Base-by-base conservation (phyloP, 345 rosid species). In the Brassica incana region DNA sequence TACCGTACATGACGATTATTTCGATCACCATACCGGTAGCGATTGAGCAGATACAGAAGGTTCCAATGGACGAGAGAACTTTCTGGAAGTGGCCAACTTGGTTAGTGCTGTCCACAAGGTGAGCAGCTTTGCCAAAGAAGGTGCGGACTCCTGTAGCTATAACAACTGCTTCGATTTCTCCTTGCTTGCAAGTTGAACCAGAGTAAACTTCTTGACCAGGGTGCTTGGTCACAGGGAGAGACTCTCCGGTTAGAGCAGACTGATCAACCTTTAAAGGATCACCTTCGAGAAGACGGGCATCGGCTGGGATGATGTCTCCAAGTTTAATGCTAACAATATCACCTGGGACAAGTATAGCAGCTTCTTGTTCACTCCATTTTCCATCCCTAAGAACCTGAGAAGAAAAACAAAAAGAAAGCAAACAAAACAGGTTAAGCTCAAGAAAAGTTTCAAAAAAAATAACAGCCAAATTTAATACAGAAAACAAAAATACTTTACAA, bases 381-480 rank as follows among this genome's bases (percentile, higher is more conserved):
- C 58, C 58, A 52, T 52, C 58, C 58, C 58, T 52, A 52, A 52
- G 58, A 52, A 52, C 58, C 58, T 52, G 58, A 5, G 67, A 40
- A 45, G 67, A 68, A 56, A 52, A 72, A 72, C 54, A 50, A 52
- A 35, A 66, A 56, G 10, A 67, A n/a, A 52, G 20, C 58, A 56
- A 50, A 25, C 40, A 5, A 62, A 79, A 45, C 62, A 75, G 25
- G 48, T 79, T 66, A 61, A 73, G 65, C 78, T 60, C 69, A 4
- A 54, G 9, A 30, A 2, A 52, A 52, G 58, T 52, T 52, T 52
- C 7, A 5, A 52, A 48, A 43, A 36, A 43, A 38, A 38, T 7
- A 36, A 43, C 50, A 43, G 50, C 50, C 11, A 43, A 43, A 43
- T 43, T 43, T 43, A 29, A 70, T 73, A 16, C 40, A 20, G 0